A percentile compares a stretch with the other conserved stretches of the same genome.
Conservation (phyloP, 2,329 filamentous ascomycete genomes). For the Ophiostoma sp. region DNA sequence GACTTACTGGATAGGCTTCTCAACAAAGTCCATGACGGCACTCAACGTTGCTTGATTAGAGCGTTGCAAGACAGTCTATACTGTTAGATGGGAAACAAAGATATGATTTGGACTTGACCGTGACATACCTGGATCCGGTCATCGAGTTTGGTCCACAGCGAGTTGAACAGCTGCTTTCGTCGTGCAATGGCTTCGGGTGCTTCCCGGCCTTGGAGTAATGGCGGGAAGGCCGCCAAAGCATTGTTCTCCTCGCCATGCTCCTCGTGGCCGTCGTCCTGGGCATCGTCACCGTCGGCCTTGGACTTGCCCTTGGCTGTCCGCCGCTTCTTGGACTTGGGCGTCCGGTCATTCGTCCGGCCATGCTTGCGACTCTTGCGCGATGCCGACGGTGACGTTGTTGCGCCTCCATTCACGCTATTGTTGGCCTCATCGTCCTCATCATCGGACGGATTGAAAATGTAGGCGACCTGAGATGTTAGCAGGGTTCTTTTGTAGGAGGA, state of each 20-base stretch:
- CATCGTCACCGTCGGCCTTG: neutral
- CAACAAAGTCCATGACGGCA: slow-evolving; percentile 59
- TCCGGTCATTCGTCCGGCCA: neutral
- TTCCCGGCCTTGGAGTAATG: slow-evolving; percentile 58
- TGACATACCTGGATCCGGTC: slow-evolving; percentile 59
- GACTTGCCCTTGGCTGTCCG: slow-evolving; percentile 10
- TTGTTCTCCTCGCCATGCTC: neutral
- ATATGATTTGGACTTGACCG: neutral
- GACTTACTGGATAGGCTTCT: slow-evolving; percentile 37
- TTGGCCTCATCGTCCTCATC: slow-evolving; percentile 35
- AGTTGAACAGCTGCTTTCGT: slow-evolving; percentile 61
- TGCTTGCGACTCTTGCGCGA: neutral
- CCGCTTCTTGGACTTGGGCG: slow-evolving; percentile 10
- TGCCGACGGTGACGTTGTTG: neutral
- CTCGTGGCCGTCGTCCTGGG: neutral
- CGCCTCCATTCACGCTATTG: neutral
- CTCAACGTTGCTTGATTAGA: slow-evolving; percentile 62
- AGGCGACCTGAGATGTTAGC: slow-evolving; percentile 52
- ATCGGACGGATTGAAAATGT: slow-evolving; percentile 59
- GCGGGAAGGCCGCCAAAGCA: slow-evolving; percentile 45
- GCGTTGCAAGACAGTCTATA: slow-evolving; percentile 56
- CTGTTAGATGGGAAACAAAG: neutral
- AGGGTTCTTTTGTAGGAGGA: neutral
- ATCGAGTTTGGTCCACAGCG: slow-evolving; percentile 66
- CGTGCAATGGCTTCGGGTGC: slow-evolving; percentile 48